Conservation (phyloP, 306 rosid genomes). For the Lathyrus aphaca region DNA sequence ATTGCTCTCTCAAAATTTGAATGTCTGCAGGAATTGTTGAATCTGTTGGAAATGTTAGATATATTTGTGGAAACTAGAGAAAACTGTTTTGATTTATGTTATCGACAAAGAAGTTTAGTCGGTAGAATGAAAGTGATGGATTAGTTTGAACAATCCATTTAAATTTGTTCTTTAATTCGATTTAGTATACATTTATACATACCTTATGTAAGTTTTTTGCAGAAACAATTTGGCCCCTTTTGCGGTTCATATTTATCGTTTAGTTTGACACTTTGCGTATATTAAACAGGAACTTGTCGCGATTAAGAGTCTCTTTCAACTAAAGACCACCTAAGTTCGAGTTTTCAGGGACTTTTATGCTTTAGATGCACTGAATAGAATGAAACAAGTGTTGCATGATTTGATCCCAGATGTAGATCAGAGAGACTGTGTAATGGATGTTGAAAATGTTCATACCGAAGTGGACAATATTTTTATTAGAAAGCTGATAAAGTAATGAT, state of each 20-base stretch:
- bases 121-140: no score
- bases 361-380: slow-evolving; percentile 69
- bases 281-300: slow-evolving; percentile 67
- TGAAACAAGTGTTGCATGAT: slow-evolving; percentile 59
- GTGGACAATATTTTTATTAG: slow-evolving; percentile 59
- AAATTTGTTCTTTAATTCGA: no score
- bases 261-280: no score
- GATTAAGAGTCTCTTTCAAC: slow-evolving; percentile 69
- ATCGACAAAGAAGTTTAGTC: no score
- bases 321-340: slow-evolving; percentile 61
- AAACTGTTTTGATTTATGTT: no score
- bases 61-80: no score
- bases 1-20: slow-evolving; percentile 17
- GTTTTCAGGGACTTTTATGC: slow-evolving; percentile 67
- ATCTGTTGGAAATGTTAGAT: no score
- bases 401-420: slow-evolving; percentile 61
- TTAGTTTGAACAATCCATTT: no score
- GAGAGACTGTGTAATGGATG: slow-evolving; percentile 69
- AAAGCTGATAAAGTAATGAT: slow-evolving; percentile 55
- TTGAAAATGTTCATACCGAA: slow-evolving; percentile 70
- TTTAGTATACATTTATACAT: no score
- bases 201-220: no score
- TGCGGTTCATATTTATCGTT: no score
- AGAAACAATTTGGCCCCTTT: no score
- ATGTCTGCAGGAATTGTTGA: not conserved